phyloP scores from a whole-genome alignment of 78 protist species.

The Cavenderia fasciculata region DNA sequence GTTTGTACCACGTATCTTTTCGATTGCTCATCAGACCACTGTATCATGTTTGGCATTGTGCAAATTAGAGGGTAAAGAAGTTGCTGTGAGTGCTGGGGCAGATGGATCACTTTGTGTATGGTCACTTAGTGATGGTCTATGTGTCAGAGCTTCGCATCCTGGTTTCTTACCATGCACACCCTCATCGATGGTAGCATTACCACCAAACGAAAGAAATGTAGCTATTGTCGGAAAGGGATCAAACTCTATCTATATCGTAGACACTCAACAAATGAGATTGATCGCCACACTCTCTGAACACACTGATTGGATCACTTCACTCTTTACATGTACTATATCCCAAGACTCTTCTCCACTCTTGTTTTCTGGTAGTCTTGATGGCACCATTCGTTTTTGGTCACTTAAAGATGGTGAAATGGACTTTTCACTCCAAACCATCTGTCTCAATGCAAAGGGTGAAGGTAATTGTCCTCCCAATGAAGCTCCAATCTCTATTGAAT shows the following conservation, averaged over 20 bases:
- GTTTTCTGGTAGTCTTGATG: constrained; percentile 52
- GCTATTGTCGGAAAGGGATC: constrained; percentile 76
- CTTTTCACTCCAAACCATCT: constrained; percentile 39
- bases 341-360: constrained; percentile 30
- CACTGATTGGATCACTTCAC: constrained; percentile 58
- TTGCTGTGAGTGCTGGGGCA: constrained; percentile 2
- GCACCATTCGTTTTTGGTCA: constrained; percentile 71
- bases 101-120: constrained; percentile 67
- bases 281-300: constrained; percentile 27
- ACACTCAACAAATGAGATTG: constrained; percentile 6
- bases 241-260: constrained; percentile 53
- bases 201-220: constrained; percentile 49
- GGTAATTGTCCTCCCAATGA: constrained; percentile 34
- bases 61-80: constrained; percentile 57
- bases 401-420: constrained; percentile 39
- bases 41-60: constrained; percentile 70
- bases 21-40: constrained; percentile 37
- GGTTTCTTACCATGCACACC: constrained; percentile 60
- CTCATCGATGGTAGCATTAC: constrained; percentile 35
- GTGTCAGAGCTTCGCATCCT: constrained; percentile 41
- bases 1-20: constrained; percentile 40
- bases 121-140: constrained; percentile 55
- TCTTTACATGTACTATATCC: constrained; percentile 29
- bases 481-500: constrained; percentile 56
- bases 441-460: neutral